A percentile compares a stretch with the other conserved stretches of the same genome.
phyloP scores from a whole-genome alignment of 2,329 filamentous ascomycete species.

The Colletotrichum neosansevieriae region DNA sequence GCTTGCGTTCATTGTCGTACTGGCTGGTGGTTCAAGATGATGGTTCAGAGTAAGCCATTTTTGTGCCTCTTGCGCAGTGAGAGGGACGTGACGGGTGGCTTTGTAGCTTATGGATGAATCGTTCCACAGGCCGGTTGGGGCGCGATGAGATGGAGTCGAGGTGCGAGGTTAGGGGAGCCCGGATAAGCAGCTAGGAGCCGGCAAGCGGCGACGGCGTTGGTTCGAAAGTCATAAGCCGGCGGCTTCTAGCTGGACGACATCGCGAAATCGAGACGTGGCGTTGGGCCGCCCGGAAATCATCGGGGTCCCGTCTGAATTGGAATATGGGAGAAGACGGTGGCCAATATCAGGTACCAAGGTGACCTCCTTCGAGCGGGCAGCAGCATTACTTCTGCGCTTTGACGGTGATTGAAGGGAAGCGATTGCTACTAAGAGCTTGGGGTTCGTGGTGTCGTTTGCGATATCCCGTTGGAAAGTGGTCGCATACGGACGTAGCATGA shows the following conservation, averaged over 20 bases:
- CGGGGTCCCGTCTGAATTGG: neutral
- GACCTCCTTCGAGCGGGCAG: neutral
- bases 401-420: slow-evolving; percentile 7
- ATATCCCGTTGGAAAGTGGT: neutral
- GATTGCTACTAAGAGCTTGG: neutral
- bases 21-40: neutral
- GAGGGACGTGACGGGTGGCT: neutral
- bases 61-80: neutral
- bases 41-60: neutral
- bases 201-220: neutral
- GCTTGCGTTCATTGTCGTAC: too few species aligned
- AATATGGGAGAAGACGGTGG: neutral
- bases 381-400: slow-evolving; percentile 10
- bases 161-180: neutral
- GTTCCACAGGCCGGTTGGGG: slow-evolving; percentile 2
- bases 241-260: neutral
- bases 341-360: slow-evolving; percentile 24
- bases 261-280: neutral
- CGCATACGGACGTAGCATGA: slow-evolving; percentile 17
- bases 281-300: too few species aligned
- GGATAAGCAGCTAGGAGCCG: neutral
- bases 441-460: neutral
- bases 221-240: slow-evolving; percentile 3
- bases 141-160: slow-evolving; percentile 11
- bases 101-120: neutral